Evolutionary conservation across 768 basidiomycete genomes (phyloP), one percentile per base, ranked within the genome.

Genomic region (Podaxis sp.): DNA sequence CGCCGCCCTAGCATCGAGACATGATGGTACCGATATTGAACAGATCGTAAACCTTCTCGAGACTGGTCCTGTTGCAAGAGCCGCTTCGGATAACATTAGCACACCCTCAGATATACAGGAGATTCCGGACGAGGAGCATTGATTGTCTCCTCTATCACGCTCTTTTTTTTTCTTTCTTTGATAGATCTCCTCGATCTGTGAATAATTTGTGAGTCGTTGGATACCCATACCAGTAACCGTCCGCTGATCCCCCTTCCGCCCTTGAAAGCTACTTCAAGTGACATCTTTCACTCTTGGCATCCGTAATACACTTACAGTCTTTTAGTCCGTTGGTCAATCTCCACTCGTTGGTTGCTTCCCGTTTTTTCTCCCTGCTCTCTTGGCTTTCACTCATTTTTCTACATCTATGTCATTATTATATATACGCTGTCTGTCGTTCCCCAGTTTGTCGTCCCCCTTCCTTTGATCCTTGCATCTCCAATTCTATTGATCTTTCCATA

Each of bases 21-120:
- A 62, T 17, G 61, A 61, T 58, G 79, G 71, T 15, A 71, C 76
- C 58, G 84, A 88, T 33, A 76, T 88, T 33, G 89, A 85, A 71
- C 83, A 84, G 59, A 85, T 90, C 57, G 84, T 91, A 64, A 85
- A 80, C 67, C 78, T 90, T 66, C 83, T 91, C 12, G 86, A 91
- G 73, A 69, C 78, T 1, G 70, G 65, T 33, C 67, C 75, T 40
- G 62, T 74, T 46, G 67, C 74, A 50, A 82, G 80, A 65, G 68
- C 74, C 11, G 77, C 75, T 55, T 77, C 77, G 22, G 73, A 73
- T 60, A 82, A 76, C 71, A 78, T 81, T 55, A 70, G 75, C 71
- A 84, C 85, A 64, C 83, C 84, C 53, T 83, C 84, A 64, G 82
- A 85, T 53, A 76, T 83, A 47, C 77, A 76, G 51, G 85, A 85